Percentiles rank a stretch among this genome's conserved stretches.
These are phyloP conservation scores for Trametopsis cervina DNA, from an alignment of 768 basidiomycete species.

Conservation along the genomic window DNA sequence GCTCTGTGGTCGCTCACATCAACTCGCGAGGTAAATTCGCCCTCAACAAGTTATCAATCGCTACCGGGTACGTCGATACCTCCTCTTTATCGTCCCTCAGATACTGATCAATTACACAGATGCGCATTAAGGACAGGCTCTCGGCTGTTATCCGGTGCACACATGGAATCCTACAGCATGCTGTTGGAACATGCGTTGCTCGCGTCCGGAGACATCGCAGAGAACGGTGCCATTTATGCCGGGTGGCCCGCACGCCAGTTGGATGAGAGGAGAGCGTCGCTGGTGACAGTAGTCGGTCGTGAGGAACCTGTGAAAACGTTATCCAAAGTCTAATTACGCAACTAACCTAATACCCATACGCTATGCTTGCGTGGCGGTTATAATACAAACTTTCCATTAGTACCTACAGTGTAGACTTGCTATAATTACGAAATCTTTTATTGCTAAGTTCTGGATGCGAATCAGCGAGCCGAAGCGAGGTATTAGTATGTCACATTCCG, in stretches of 20 bases:
- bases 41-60: constrained; percentile 35
- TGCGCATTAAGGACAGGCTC: constrained; percentile 40
- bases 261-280: constrained; percentile 10
- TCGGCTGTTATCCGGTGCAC: constrained; percentile 40
- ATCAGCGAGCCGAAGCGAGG: no score
- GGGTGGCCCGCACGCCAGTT: constrained; percentile 38
- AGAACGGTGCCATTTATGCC: constrained; percentile 31
- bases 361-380: no score
- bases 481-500: no score
- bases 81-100: not conserved
- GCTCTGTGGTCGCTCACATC: constrained; percentile 41
- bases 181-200: constrained; percentile 42
- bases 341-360: no score
- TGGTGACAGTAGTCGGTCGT: no score
- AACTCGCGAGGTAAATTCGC: constrained; percentile 41
- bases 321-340: no score
- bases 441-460: no score
- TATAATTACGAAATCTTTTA: no score
- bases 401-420: no score
- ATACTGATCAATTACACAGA: constrained; percentile 15
- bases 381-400: no score
- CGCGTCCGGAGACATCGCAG: constrained; percentile 40
- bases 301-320: no score
- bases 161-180: constrained; percentile 44
- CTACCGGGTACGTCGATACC: constrained; percentile 24